These are phyloP conservation scores for Populus tremula DNA, from an alignment of 345 rosid species.

Conservation along the genomic window DNA sequence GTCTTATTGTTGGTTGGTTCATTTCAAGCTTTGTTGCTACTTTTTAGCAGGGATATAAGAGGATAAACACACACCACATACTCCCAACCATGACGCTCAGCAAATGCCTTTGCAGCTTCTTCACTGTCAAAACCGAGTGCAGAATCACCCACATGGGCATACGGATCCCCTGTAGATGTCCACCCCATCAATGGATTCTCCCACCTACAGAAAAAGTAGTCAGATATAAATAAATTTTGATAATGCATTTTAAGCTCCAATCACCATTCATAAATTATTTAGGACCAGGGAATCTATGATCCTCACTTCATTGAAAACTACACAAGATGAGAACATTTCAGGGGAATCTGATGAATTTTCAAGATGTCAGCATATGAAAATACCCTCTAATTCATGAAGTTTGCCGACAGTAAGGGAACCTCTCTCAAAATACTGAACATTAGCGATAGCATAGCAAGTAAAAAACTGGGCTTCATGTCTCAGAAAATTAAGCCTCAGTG, in stretches of 20 bases:
- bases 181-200: slow-evolving; percentile 99
- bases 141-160: slow-evolving; percentile 94
- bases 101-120: slow-evolving; percentile 80
- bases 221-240: background rate
- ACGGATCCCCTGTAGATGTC: slow-evolving; percentile 99
- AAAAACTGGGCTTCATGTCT: background rate
- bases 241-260: background rate
- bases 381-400: background rate
- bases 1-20: too few relatives aligned
- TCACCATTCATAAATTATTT: background rate
- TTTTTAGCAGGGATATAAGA: background rate
- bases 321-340: background rate
- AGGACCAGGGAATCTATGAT: background rate
- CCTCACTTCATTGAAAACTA: background rate
- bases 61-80: slow-evolving; percentile 48
- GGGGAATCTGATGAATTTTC: background rate
- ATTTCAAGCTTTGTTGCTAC: too few relatives aligned
- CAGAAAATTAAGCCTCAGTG: background rate
- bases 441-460: background rate
- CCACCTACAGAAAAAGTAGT: slow-evolving; percentile 53
- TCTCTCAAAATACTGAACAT: background rate
- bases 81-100: slow-evolving; percentile 90
- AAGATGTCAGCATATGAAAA: background rate
- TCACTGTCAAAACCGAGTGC: slow-evolving; percentile 70
- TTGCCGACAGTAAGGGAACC: background rate